These are phyloP conservation scores for Skeletonema menzelii DNA, from an alignment of 108 stramenopile species.

Conservation along the genomic window DNA sequence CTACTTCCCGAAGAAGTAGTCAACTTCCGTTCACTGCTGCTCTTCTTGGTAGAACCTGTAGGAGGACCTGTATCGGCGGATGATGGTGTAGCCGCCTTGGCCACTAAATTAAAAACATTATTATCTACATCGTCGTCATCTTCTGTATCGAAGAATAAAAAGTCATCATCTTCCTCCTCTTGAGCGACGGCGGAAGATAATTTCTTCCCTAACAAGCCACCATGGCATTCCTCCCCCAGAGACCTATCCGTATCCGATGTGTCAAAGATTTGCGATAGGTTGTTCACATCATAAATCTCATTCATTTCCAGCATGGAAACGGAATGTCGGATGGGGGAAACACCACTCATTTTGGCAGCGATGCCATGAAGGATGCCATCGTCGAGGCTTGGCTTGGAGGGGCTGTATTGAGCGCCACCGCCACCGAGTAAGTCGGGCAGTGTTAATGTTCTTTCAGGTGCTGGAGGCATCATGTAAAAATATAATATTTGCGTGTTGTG, in stretches of 20 bases:
- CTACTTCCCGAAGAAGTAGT: no score
- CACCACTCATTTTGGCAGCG: neutral
- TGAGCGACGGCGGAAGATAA: neutral
- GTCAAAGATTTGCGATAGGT: neutral
- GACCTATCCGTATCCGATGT: neutral
- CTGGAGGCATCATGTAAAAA: neutral
- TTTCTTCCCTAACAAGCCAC: neutral
- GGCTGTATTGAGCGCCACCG: neutral
- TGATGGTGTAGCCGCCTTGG: neutral
- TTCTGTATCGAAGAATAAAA: neutral
- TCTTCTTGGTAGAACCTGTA: no score
- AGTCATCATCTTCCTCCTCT: slow-evolving; percentile 3
- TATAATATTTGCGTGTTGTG: no score
- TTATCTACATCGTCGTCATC: neutral
- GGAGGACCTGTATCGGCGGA: neutral
- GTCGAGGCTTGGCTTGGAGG: neutral
- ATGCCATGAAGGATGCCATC: neutral
- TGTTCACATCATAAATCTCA: slow-evolving; percentile 3
- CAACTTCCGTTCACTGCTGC: no score
- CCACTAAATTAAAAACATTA: neutral
- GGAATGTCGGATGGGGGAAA: neutral
- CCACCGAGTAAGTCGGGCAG: neutral
- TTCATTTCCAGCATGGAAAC: slow-evolving; percentile 19
- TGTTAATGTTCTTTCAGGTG: neutral
- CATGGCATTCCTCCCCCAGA: neutral